phyloP scores from a whole-genome alignment of 768 basidiomycete species.

The Xerocomellus amylosporus region DNA sequence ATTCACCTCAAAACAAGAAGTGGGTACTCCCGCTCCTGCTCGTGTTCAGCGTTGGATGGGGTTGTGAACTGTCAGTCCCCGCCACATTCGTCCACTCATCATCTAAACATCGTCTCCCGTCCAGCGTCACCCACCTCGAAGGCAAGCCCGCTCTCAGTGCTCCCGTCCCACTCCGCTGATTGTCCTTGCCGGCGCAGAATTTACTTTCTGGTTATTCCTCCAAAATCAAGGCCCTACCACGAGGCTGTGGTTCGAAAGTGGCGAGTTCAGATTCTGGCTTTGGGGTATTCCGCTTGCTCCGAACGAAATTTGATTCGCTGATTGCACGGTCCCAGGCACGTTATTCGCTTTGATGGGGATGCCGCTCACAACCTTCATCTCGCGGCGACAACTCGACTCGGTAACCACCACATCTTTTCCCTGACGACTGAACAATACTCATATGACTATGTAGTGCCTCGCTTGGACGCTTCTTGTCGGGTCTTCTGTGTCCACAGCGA shows the following conservation, averaged over 20 bases:
- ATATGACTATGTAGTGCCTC: constrained; percentile 50
- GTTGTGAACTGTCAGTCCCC: constrained; percentile 61
- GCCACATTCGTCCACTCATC: neutral
- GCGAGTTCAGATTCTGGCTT: constrained; percentile 75
- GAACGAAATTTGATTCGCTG: constrained; percentile 4
- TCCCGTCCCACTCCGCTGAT: constrained; percentile 6
- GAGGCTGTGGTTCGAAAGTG: constrained; percentile 75
- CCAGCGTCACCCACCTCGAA: constrained; percentile 78
- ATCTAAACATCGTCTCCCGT: neutral
- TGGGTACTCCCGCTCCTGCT: constrained; percentile 72
- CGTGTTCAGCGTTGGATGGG: constrained; percentile 70
- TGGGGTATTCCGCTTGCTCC: constrained; percentile 41
- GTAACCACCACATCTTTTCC: constrained; percentile 34
- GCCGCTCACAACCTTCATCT: constrained; percentile 64
- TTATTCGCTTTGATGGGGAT: constrained; percentile 62
- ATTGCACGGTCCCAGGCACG: constrained; percentile 47
- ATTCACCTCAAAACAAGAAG: constrained; percentile 41
- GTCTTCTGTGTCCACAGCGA: constrained; percentile 59
- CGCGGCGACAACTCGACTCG: constrained; percentile 55
- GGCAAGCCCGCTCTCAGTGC: constrained; percentile 37
- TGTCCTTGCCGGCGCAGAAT: constrained; percentile 43
- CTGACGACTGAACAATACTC: constrained; percentile 4
- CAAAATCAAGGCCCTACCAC: constrained; percentile 71
- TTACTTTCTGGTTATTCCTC: constrained; percentile 81
- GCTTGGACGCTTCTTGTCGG: constrained; percentile 79